Evolutionary conservation across 345 rosid genomes (phyloP).

Genomic region (Aethionema arabicum): DNA sequence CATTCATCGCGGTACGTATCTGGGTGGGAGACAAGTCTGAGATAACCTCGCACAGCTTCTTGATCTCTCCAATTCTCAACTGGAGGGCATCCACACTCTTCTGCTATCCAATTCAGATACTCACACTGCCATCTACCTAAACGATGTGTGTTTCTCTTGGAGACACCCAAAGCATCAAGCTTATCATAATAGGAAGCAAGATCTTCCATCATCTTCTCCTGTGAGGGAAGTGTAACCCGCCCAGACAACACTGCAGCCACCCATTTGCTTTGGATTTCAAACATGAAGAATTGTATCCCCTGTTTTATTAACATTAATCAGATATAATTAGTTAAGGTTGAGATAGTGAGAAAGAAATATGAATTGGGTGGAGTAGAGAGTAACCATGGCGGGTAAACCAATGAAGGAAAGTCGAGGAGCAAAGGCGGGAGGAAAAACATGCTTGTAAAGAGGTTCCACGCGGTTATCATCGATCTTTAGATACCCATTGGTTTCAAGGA

Average conservation of each 20-base stretch:
- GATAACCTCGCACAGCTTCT: slow-evolving; percentile 23
- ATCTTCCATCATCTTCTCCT: slow-evolving; percentile 38
- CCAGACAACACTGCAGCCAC: slow-evolving; percentile 27
- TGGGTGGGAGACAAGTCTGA: slow-evolving; percentile 15
- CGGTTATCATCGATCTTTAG: slow-evolving; percentile 67
- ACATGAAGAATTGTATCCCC: slow-evolving; percentile 6
- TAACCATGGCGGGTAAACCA: slow-evolving; percentile 72
- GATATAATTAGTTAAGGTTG: not conserved
- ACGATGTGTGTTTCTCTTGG: slow-evolving; percentile 56
- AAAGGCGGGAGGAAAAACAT: slow-evolving; percentile 62
- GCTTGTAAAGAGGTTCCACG: slow-evolving; percentile 72
- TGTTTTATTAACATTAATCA: not conserved
- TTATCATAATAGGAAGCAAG: slow-evolving; percentile 38
- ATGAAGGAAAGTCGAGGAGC: slow-evolving; percentile 76
- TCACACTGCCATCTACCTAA: slow-evolving; percentile 37
- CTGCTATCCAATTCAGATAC: slow-evolving; percentile 40
- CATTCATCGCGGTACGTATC: slow-evolving; percentile 53
- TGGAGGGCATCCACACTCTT: slow-evolving; percentile 32
- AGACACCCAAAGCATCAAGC: slow-evolving; percentile 52
- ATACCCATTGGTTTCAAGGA: slow-evolving; percentile 65
- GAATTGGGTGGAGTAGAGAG: not conserved
- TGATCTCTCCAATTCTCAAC: slow-evolving; percentile 53
- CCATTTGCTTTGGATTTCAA: slow-evolving; percentile 35
- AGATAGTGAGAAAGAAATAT: not conserved
- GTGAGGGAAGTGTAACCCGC: slow-evolving; percentile 23